phyloP scores from a whole-genome alignment of 345 rosid genomes.

The Triadica sebifera region DNA sequence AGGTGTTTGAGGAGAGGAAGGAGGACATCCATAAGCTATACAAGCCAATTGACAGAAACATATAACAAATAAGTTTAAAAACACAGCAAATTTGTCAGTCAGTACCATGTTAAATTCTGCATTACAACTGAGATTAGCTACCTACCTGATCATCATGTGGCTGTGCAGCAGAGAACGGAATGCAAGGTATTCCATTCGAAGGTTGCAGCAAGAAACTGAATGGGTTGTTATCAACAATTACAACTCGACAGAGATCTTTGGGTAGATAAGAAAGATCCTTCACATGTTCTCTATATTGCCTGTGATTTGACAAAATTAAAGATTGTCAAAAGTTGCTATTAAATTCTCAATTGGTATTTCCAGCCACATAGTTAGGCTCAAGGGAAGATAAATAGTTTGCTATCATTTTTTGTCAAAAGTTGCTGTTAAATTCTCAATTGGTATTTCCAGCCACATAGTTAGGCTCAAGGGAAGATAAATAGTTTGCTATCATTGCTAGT shows the following conservation, averaged over 20 bases:
- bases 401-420: neutral
- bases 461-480: too few species aligned
- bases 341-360: neutral
- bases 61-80: neutral
- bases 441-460: too few species aligned
- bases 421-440: neutral
- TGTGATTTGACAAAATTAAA: slow-evolving; percentile 23
- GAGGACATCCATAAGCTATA: slow-evolving; percentile 20
- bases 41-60: neutral
- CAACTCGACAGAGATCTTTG: slow-evolving; percentile 47
- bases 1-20: slow-evolving; percentile 25
- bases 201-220: slow-evolving; percentile 95
- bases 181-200: slow-evolving; percentile 21
- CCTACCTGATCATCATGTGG: slow-evolving; percentile 73
- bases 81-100: neutral
- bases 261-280: slow-evolving; percentile 61
- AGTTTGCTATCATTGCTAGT: neutral
- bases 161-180: slow-evolving; percentile 79
- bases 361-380: too few species aligned
- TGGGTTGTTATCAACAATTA: slow-evolving; percentile 93
- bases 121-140: neutral
- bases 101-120: neutral
- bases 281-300: slow-evolving; percentile 82
- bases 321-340: neutral
- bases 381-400: too few species aligned